A percentile compares a stretch with the other conserved stretches of the same genome.
These are phyloP conservation scores for Trichomonascus vanleenenianus DNA, from an alignment of 805 yeast genomes.

Conservation along the genomic window DNA sequence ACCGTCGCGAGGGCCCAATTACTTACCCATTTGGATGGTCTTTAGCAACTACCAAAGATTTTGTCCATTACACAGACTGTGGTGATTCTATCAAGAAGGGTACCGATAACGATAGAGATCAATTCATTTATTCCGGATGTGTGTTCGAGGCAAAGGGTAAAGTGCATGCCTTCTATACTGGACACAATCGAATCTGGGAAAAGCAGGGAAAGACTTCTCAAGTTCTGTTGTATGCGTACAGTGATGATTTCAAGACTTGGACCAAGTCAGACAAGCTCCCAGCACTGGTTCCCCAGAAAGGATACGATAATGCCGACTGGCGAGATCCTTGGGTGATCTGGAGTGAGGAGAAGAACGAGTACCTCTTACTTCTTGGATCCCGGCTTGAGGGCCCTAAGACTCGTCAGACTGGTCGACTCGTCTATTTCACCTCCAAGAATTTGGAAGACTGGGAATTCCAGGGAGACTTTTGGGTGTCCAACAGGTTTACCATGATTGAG, in stretches of 20 bases:
- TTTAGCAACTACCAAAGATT: slow-evolving; percentile 2
- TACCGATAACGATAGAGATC: slow-evolving; percentile 3
- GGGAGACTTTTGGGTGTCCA: slow-evolving; percentile 5
- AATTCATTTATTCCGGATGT: slow-evolving; percentile 6
- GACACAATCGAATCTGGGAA: slow-evolving; percentile 6
- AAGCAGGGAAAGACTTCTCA: slow-evolving; percentile 3
- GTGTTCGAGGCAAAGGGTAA: slow-evolving; percentile 5
- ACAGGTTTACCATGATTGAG: slow-evolving; percentile 3
- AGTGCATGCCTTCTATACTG: slow-evolving; percentile 5
- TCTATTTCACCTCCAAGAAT: slow-evolving; percentile 5
- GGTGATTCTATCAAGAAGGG: slow-evolving; percentile 6
- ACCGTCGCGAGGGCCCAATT: slow-evolving; percentile 7
- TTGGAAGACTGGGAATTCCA: slow-evolving; percentile 3
- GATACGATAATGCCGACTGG: slow-evolving; percentile 5
- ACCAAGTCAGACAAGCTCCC: slow-evolving; percentile 2
- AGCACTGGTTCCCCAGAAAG: slow-evolving; percentile 4
- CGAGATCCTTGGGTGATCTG: slow-evolving; percentile 6
- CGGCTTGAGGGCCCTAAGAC: slow-evolving; percentile 6
- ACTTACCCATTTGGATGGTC: slow-evolving; percentile 5
- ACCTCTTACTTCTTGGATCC: slow-evolving; percentile 4
- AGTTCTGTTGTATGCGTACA: slow-evolving; percentile 4
- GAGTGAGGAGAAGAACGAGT: slow-evolving; percentile 4
- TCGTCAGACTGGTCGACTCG: slow-evolving; percentile 6
- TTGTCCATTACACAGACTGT: slow-evolving; percentile 1
- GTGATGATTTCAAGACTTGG: slow-evolving; percentile 6